Evolutionary conservation across 148 eudicot genomes (phyloP).

Genomic region (Amaranthus palmeri): DNA sequence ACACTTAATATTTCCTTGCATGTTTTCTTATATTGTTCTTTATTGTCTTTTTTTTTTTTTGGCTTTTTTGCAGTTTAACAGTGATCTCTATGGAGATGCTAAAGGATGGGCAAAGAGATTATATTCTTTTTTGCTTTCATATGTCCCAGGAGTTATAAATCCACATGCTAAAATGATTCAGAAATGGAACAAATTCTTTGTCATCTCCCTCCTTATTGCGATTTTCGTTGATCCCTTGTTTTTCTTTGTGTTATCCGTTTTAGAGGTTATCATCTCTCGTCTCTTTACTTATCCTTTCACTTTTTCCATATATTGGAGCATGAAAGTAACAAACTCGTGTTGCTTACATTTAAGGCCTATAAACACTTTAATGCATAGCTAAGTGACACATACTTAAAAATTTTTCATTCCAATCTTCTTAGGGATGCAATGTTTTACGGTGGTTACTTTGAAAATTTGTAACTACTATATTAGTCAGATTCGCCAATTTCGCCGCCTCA

Average conservation of each 20-base stretch:
- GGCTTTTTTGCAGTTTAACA: conserved; percentile 39
- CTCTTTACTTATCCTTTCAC: background rate
- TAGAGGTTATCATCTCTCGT: conserved; percentile 30
- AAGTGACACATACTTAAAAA: no score
- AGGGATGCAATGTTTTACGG: no score
- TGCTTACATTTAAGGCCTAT: background rate
- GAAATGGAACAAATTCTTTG: conserved; percentile 70
- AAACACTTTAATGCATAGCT: background rate
- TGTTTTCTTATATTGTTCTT: background rate
- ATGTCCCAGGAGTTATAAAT: conserved; percentile 66
- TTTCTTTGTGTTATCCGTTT: conserved; percentile 57
- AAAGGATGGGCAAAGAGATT: conserved; percentile 66
- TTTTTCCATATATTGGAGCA: background rate
- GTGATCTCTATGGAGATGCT: conserved; percentile 66
- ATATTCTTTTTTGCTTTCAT: conserved; percentile 34
- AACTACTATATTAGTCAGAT: no score
- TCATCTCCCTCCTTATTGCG: conserved; percentile 58
- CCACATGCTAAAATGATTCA: conserved; percentile 69
- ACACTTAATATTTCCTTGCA: background rate
- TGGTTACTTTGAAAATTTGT: no score
- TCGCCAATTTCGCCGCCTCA: no score
- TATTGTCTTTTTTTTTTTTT: background rate
- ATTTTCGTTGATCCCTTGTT: conserved; percentile 81
- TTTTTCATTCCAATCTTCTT: no score
- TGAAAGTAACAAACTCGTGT: background rate